Conservation (phyloP, 176 grass and related monocot species). For the Carex scoparia region DNA sequence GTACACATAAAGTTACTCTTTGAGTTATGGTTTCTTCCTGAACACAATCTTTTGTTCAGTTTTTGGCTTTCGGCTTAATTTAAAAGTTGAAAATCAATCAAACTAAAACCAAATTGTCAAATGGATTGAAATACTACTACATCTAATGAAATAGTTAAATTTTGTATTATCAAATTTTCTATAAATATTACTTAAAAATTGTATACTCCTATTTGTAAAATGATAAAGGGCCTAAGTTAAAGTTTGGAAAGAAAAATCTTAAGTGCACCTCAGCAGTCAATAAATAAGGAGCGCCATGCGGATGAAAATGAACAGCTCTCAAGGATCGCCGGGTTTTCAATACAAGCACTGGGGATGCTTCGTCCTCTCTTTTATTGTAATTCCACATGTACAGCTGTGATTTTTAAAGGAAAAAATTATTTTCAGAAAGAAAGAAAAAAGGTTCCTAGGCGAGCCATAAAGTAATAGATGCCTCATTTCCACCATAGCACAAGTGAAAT, state of each 20-base stretch:
- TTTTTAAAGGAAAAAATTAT: not conserved
- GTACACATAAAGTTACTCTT: not conserved
- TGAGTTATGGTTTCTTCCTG: not conserved
- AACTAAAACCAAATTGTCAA: not conserved
- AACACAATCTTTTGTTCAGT: not conserved
- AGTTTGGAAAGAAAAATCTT: not conserved
- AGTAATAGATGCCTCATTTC: not conserved
- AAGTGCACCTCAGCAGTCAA: conserved; percentile 84
- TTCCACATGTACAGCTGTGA: conserved; percentile 94
- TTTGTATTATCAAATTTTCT: not conserved
- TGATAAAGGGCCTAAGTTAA: not conserved
- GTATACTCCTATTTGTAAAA: not conserved
- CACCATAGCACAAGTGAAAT: not conserved
- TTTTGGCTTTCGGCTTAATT: not conserved
- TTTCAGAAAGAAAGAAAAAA: not conserved
- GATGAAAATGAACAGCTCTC: conserved; percentile 99
- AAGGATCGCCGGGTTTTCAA: conserved; percentile 89
- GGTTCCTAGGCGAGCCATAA: not conserved
- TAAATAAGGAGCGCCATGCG: conserved; percentile 82
- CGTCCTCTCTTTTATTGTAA: conserved; percentile 73
- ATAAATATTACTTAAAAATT: not conserved
- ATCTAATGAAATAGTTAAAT: not conserved
- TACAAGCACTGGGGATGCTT: conserved; percentile 60
- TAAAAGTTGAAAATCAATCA: not conserved
- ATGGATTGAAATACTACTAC: not conserved